Conservation (phyloP, 2,329 filamentous ascomycete species). For the Ceratocystis cacaofunesta region DNA sequence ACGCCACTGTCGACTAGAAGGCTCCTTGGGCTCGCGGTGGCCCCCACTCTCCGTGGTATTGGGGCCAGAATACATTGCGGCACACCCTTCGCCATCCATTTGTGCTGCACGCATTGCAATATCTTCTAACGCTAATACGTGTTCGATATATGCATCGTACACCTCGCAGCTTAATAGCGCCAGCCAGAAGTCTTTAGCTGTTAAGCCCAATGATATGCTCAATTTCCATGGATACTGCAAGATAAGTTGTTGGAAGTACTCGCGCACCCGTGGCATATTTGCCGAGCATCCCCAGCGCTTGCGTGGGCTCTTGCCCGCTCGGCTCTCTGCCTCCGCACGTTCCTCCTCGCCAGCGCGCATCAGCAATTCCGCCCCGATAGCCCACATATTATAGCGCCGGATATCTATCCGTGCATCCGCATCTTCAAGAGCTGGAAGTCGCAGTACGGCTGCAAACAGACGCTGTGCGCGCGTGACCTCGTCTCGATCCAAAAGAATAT, state of each 20-base stretch:
- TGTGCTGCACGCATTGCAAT: constrained; percentile 14
- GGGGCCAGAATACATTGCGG: too few relatives aligned
- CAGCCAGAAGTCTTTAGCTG: constrained; percentile 62
- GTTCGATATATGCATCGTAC: constrained; percentile 53
- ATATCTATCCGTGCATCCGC: constrained; percentile 38
- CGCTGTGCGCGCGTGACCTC: constrained; percentile 12
- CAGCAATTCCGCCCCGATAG: constrained; percentile 69
- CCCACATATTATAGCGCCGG: constrained; percentile 58
- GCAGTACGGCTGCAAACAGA: constrained; percentile 11
- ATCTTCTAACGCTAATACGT: constrained; percentile 25
- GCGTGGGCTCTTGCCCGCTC: neutral
- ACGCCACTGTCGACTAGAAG: neutral
- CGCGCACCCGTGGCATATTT: constrained; percentile 32
- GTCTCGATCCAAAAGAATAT: constrained; percentile 8
- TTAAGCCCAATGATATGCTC: constrained; percentile 31
- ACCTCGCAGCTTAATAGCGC: constrained; percentile 71
- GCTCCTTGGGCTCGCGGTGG: too few relatives aligned
- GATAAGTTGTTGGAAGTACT: constrained; percentile 65
- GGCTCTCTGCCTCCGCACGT: neutral
- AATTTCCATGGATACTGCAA: constrained; percentile 59
- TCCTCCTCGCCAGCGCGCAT: constrained; percentile 34
- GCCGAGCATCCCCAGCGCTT: constrained; percentile 31
- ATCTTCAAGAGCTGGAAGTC: constrained; percentile 8
- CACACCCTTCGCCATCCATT: neutral
- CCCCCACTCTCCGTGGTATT: too few relatives aligned